Evolutionary conservation across 768 basidiomycete species (phyloP), one percentile per base, ranked within the genome.

Genomic region (Lactarius sanguifluus): DNA sequence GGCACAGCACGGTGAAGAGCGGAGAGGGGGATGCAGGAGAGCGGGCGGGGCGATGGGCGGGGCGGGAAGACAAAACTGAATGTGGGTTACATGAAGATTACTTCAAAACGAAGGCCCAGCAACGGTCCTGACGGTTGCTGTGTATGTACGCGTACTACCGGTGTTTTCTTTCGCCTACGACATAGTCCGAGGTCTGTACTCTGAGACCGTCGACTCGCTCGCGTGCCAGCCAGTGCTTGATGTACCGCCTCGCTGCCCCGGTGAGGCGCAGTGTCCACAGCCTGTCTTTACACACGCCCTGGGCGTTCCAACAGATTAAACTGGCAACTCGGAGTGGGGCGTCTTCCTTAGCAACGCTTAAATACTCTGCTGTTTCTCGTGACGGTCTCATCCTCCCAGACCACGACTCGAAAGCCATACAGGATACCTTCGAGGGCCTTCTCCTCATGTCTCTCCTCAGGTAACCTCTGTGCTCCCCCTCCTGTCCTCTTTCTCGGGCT

Each of bases 61-160:
- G 91, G 7, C 89, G 83, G 74, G 81, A 83, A 67, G 79, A 79
- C 50, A 99, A 98, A 83, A 93, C 93, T 2, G 96, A 98, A 76
- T 98, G 97, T 76, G 97, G 97, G 3, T 75, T 99, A 68, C 96
- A 99, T 77, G 85, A 89, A 76, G 93, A 98, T 72, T 96, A 92
- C 75, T 95, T 90, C 73, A 80, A 82, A 71, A 85, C 92, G 85
- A 89, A 87, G 71, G 77, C 50, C 13, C 50, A 52, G 23, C 50
- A 25, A 25, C 12, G 12, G 5, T 3, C 23, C 50, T 52, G 50
- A 52, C 50, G 0, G 5, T 47, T 47, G 23, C 23, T 25, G 50
- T 28, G 13, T 25, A 52, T 52, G 50, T 25, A 25, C 25, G 25
- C 50, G 50, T 52, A 52, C 25, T 52, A 13, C 6, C 25, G 13